Evolutionary conservation across 2,329 filamentous ascomycete species (phyloP).

Genomic region (Amylocarpus encephaloides): DNA sequence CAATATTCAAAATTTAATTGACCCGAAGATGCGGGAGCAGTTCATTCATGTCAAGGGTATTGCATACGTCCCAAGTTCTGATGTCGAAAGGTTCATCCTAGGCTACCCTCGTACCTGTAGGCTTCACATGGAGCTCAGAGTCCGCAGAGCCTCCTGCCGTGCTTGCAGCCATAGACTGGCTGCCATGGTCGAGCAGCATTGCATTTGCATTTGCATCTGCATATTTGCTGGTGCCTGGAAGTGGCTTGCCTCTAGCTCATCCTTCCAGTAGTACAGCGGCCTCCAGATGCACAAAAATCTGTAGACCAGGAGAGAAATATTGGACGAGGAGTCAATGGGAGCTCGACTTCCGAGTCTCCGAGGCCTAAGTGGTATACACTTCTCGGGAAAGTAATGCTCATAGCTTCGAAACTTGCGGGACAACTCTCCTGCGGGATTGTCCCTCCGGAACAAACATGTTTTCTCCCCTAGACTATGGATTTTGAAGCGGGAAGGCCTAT

Average conservation of each 20-base stretch:
- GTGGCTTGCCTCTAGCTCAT: slow-evolving; percentile 1
- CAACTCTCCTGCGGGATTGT: slow-evolving; percentile 50
- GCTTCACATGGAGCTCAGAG: not conserved
- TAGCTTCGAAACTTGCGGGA: slow-evolving; percentile 50
- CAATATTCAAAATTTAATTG: slow-evolving; percentile 42
- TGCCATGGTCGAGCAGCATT: not conserved
- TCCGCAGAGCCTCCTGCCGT: not conserved
- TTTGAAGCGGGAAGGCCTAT: slow-evolving; percentile 50
- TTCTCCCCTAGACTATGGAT: slow-evolving; percentile 45
- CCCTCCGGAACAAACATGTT: slow-evolving; percentile 56
- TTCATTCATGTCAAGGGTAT: slow-evolving; percentile 20
- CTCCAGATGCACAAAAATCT: slow-evolving; percentile 47
- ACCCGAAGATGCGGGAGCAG: slow-evolving; percentile 42
- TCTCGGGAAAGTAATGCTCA: slow-evolving; percentile 58
- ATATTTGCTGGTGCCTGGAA: slow-evolving; percentile 1
- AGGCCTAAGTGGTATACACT: slow-evolving; percentile 56
- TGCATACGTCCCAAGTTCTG: not conserved
- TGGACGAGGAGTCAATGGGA: slow-evolving; percentile 55
- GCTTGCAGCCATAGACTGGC: not conserved
- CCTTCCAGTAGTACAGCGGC: slow-evolving; percentile 45
- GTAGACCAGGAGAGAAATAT: slow-evolving; percentile 49
- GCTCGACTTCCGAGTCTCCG: slow-evolving; percentile 43
- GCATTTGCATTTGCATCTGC: not conserved
- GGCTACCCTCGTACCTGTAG: not conserved
- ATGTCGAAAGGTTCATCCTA: slow-evolving; percentile 1